These are phyloP conservation scores for Neopestalotiopsis clavispora DNA, from an alignment of 2,329 filamentous ascomycete genomes.

Conservation along the genomic window DNA sequence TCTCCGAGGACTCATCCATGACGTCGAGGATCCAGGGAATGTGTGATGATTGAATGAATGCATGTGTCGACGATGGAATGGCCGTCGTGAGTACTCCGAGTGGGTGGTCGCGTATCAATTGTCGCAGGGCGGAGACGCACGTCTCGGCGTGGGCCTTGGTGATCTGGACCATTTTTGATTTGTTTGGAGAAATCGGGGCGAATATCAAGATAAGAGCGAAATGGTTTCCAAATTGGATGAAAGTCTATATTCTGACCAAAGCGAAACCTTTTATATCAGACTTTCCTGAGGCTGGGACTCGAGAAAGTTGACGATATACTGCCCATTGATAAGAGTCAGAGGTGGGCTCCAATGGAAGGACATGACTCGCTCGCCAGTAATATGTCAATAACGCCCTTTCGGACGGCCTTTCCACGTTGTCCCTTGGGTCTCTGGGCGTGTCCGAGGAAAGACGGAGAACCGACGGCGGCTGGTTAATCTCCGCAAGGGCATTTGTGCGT, in stretches of 20 bases:
- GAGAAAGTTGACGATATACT: not conserved
- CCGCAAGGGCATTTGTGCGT: not conserved
- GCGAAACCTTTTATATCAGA: not conserved
- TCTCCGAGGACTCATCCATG: slow-evolving; percentile 43
- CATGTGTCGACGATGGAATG: slow-evolving; percentile 52
- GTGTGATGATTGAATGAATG: slow-evolving; percentile 62
- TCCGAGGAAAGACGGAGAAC: not conserved
- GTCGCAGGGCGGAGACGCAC: slow-evolving; percentile 51
- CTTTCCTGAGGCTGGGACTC: not conserved
- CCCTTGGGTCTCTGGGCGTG: not conserved
- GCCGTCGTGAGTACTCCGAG: slow-evolving; percentile 68
- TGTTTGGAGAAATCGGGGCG: not conserved
- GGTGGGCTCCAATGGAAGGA: not conserved
- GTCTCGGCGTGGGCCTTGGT: slow-evolving; percentile 57
- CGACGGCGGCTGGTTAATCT: not conserved
- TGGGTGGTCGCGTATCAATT: slow-evolving; percentile 63
- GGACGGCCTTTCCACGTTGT: not conserved
- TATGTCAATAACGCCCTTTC: slow-evolving; percentile 1
- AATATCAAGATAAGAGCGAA: too few species aligned
- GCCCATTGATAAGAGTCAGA: not conserved
- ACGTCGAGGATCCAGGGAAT: slow-evolving; percentile 65
- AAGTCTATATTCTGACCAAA: not conserved
- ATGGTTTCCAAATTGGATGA: not conserved
- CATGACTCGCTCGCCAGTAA: not conserved
- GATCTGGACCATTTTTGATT: slow-evolving; percentile 57